Conservation (phyloP, 352 stramenopile genomes). For the Phytophthora fragariae region DNA sequence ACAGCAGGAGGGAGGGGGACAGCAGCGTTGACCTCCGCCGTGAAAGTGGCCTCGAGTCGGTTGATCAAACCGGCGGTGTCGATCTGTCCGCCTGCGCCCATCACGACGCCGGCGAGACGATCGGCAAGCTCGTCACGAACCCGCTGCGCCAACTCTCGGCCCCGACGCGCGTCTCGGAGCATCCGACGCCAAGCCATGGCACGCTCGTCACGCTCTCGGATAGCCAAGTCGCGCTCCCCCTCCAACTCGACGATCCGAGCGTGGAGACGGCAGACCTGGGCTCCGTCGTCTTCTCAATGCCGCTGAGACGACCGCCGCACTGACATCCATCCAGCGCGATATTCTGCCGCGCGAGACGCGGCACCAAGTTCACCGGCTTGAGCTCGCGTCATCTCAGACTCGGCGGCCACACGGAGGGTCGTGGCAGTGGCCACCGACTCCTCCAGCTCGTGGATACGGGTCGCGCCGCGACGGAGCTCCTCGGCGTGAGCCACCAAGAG, state of each 20-base stretch:
- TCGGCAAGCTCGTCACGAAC: not conserved
- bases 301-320: no score
- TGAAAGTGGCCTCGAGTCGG: not conserved
- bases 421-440: not conserved
- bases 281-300: no score
- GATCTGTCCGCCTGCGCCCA: not conserved
- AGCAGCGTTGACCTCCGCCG: not conserved
- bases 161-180: not conserved
- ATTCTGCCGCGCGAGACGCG: no score
- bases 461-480: no score
- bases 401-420: not conserved
- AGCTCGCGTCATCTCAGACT: not conserved
- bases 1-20: not conserved
- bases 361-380: no score
- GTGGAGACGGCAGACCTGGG: no score
- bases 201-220: no score
- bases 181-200: not conserved
- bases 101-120: not conserved
- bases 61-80: not conserved
- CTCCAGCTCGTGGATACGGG: no score
- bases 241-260: no score
- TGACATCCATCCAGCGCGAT: no score
- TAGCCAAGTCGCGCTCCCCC: no score
- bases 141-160: not conserved
- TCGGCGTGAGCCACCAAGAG: no score